A percentile compares a stretch with the other conserved stretches of the same genome.
Evolutionary conservation across 805 yeast genomes (phyloP).

Genomic region (Millerago galiae): DNA sequence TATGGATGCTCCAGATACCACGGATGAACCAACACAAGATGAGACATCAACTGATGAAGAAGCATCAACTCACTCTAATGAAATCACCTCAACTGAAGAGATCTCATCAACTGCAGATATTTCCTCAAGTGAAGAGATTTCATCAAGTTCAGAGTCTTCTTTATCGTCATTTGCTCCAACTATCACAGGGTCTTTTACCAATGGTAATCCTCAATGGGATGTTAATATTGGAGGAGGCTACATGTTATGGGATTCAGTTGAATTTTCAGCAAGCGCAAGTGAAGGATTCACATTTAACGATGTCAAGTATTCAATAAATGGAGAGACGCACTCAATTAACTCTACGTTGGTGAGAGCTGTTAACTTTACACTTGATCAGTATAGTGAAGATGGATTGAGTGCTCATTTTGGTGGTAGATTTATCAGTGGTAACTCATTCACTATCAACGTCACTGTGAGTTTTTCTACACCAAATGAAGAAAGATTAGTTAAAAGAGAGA

Average conservation of each 20-base stretch:
- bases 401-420: slow-evolving; percentile 4
- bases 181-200: background rate
- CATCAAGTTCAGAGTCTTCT: background rate
- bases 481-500: slow-evolving; percentile 7
- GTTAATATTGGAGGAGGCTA: slow-evolving; percentile 1
- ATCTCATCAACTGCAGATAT: background rate
- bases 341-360: background rate
- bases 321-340: background rate
- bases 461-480: slow-evolving; percentile 15
- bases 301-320: background rate
- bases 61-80: background rate
- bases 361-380: background rate
- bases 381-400: background rate
- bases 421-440: slow-evolving; percentile 1
- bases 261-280: background rate
- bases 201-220: slow-evolving; percentile 4
- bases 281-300: background rate
- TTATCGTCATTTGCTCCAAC: background rate
- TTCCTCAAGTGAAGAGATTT: background rate
- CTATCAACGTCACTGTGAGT: background rate
- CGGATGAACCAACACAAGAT: background rate
- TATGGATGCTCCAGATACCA: background rate
- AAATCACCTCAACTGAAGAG: background rate
- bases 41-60: background rate
- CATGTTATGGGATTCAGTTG: slow-evolving; percentile 1